Percentiles rank a stretch among this genome's conserved stretches.
Evolutionary conservation across 2,329 filamentous ascomycete species (phyloP).

Genomic region (Ophiocordyceps camponoti-saundersi): DNA sequence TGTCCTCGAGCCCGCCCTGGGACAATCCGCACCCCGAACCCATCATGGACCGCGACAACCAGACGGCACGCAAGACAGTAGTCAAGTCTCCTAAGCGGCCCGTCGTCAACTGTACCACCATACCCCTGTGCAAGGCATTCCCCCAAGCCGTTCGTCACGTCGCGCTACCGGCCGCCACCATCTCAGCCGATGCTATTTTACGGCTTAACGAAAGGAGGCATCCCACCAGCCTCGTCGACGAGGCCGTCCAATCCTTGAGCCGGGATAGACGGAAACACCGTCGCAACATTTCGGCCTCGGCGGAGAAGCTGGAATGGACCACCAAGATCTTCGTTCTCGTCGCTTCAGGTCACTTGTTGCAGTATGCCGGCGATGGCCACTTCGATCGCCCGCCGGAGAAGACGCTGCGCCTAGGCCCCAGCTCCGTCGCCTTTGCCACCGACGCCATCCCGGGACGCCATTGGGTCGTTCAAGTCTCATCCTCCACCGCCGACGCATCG

Average conservation of each 20-base stretch:
- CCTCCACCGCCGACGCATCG: conserved; percentile 41
- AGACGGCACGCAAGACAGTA: conserved; percentile 3
- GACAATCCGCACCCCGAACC: conserved; percentile 11
- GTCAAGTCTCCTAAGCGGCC: conserved; percentile 5
- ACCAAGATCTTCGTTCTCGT: conserved; percentile 58
- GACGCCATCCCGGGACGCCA: conserved; percentile 66
- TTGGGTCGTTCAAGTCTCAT: conserved; percentile 64
- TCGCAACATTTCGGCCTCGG: conserved; percentile 21
- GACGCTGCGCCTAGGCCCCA: conserved; percentile 51
- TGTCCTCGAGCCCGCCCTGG: conserved; percentile 15
- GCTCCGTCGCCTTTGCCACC: conserved; percentile 65
- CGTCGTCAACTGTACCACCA: conserved; percentile 41
- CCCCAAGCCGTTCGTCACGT: conserved; percentile 67
- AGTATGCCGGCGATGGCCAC: conserved; percentile 54
- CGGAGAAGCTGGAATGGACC: conserved; percentile 43
- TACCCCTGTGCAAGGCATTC: conserved; percentile 74
- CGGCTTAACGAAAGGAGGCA: conserved; percentile 37
- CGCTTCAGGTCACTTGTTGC: conserved; percentile 54
- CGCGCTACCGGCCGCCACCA: conserved; percentile 47
- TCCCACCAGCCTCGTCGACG: conserved; percentile 5
- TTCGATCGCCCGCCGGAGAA: conserved; percentile 61
- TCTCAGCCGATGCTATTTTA: conserved; percentile 53
- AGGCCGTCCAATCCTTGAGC: conserved; percentile 1
- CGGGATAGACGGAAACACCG: conserved; percentile 27
- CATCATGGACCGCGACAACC: conserved; percentile 1